Percentiles rank a stretch among this genome's conserved stretches.
These are phyloP conservation scores for Malus hybrid DNA, from an alignment of 331 rosid species.

Conservation along the genomic window DNA sequence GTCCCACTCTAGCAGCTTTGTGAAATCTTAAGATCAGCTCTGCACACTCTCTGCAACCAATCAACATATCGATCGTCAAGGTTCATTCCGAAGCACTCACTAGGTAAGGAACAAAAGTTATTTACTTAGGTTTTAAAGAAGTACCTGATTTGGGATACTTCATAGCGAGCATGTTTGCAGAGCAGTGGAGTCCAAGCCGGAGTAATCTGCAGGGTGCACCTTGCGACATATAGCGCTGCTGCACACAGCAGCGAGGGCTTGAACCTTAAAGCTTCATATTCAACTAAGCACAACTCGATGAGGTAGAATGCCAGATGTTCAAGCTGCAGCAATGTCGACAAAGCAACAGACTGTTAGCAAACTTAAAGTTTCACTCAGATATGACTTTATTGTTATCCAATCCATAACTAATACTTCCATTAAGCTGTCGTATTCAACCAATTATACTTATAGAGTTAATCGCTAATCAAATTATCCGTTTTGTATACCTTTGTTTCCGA, in stretches of 20 bases:
- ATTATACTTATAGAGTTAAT: background rate
- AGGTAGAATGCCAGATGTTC: constrained; percentile 78
- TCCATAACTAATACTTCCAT: background rate
- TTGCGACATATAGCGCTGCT: constrained; percentile 76
- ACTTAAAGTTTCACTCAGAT: background rate
- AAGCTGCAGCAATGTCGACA: constrained; percentile 37
- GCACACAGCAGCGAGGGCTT: constrained; percentile 83
- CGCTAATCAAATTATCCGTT: background rate
- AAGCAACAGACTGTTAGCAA: constrained; percentile 8
- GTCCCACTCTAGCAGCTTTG: constrained; percentile 50
- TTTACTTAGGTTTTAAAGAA: background rate
- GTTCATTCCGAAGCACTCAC: background rate
- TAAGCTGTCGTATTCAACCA: no score
- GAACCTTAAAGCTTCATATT: constrained; percentile 66
- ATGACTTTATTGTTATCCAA: background rate
- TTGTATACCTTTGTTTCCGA: constrained; percentile 52
- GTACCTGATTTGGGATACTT: constrained; percentile 61
- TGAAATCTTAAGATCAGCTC: constrained; percentile 70
- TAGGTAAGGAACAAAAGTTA: background rate
- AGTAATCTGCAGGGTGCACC: constrained; percentile 51
- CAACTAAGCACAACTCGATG: constrained; percentile 60
- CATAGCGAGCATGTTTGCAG: constrained; percentile 60
- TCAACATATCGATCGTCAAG: background rate
- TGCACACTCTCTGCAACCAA: constrained; percentile 45
- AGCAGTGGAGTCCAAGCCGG: constrained; percentile 78